Percentiles rank a stretch among this genome's conserved stretches.
Evolutionary conservation across 345 rosid species (phyloP).

Genomic region (Erysimum cheiranthoides): DNA sequence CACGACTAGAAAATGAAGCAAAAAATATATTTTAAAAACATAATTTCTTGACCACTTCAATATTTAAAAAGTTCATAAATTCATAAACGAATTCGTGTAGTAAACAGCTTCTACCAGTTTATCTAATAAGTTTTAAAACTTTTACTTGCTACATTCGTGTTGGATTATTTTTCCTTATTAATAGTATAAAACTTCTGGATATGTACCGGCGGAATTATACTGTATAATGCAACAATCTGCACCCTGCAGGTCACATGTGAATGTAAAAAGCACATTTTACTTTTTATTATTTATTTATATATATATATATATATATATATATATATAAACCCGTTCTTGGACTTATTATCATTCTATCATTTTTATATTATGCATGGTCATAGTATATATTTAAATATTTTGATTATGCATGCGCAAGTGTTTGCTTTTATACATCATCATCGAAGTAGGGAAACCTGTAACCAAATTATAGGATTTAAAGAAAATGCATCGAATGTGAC

Average conservation of each 20-base stretch:
- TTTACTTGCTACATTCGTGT: neutral
- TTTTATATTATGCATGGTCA: neutral
- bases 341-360: neutral
- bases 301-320: no score
- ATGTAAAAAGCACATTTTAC: conserved; percentile 27
- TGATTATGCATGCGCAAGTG: conserved; percentile 16
- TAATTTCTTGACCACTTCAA: neutral
- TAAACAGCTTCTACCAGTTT: neutral
- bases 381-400: neutral
- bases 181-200: neutral
- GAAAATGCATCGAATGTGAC: conserved; percentile 34
- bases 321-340: neutral
- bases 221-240: no score
- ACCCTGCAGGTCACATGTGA: conserved; percentile 43
- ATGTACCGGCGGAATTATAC: neutral
- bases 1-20: neutral
- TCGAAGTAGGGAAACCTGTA: conserved; percentile 4
- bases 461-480: conserved; percentile 18
- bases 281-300: neutral
- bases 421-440: conserved; percentile 2
- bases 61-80: neutral
- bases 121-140: neutral
- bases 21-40: neutral
- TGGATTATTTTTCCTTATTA: neutral
- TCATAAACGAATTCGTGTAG: neutral